These are phyloP conservation scores for Populus hybrid DNA, from an alignment of 441 rosid genomes.

Conservation along the genomic window DNA sequence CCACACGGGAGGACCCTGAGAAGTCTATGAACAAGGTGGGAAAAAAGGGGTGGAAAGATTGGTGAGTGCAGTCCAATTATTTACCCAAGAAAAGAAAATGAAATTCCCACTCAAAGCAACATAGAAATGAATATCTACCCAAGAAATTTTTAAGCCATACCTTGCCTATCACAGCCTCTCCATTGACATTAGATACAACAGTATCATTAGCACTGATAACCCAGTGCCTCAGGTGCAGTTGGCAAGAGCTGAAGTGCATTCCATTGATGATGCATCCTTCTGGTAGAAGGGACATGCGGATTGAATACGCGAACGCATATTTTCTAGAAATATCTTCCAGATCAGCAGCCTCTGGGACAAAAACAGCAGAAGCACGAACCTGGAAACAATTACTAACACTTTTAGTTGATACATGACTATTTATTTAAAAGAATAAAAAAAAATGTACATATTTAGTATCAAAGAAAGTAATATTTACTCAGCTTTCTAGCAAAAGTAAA, in stretches of 20 bases:
- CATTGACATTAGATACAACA: slow-evolving; percentile 38
- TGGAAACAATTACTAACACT: slow-evolving; percentile 22
- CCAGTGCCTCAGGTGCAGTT: slow-evolving; percentile 64
- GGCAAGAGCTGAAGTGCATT: slow-evolving; percentile 53
- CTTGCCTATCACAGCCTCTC: slow-evolving; percentile 68
- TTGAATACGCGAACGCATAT: slow-evolving; percentile 57
- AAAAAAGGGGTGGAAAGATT: background rate
- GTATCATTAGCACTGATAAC: slow-evolving; percentile 41
- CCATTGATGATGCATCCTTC: slow-evolving; percentile 60
- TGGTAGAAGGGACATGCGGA: slow-evolving; percentile 70
- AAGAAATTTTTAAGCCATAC: slow-evolving; percentile 27
- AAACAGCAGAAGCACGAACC: slow-evolving; percentile 73
- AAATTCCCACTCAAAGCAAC: background rate
- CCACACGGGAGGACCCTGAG: background rate
- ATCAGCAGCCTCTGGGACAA: slow-evolving; percentile 53
- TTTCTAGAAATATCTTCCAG: slow-evolving; percentile 25
- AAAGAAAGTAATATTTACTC: background rate
- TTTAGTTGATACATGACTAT: background rate
- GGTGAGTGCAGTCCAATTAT: background rate
- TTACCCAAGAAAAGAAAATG: background rate
- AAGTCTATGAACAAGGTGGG: background rate
- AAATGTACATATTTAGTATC: background rate
- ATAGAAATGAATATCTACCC: background rate
- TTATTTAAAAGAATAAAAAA: background rate
- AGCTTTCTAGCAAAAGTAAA: background rate